Evolutionary conservation across 116 monocot species (phyloP).

Genomic region (Iris pallida): DNA sequence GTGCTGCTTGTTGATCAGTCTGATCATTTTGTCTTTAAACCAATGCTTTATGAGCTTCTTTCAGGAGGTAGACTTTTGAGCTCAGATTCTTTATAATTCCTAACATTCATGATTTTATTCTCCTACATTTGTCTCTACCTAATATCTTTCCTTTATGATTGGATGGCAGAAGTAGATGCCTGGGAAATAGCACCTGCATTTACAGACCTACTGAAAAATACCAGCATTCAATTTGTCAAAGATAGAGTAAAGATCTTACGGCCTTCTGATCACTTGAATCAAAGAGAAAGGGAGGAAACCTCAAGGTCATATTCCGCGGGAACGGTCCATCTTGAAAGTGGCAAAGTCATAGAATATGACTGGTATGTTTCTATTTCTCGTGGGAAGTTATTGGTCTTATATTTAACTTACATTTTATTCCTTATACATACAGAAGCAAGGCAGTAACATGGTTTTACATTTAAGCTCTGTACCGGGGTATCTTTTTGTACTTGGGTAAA

Average conservation of each 20-base stretch:
- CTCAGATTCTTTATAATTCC: background rate
- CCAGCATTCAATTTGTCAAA: constrained; percentile 64
- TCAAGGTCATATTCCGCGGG: constrained; percentile 49
- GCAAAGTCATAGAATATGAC: constrained; percentile 78
- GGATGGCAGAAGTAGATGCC: constrained; percentile 75
- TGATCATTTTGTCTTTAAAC: constrained; percentile 94
- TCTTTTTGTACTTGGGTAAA: no score
- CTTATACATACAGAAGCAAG: background rate
- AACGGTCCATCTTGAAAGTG: constrained; percentile 87
- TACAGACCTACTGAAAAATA: constrained; percentile 70
- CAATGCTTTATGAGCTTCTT: constrained; percentile 91
- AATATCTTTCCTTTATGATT: constrained; percentile 8
- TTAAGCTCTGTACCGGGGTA: background rate
- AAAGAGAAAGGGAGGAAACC: constrained; percentile 17
- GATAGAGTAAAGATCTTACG: constrained; percentile 76
- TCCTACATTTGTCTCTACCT: background rate
- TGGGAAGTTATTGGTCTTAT: background rate
- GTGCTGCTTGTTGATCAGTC: constrained; percentile 92
- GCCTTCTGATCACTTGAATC: constrained; percentile 57
- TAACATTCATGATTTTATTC: background rate
- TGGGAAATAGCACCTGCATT: constrained; percentile 98
- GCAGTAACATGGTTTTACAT: background rate
- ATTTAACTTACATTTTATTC: background rate
- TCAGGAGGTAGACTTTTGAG: constrained; percentile 59
- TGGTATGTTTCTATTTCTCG: constrained; percentile 49